Base-by-base conservation (phyloP, 352 stramenopile species). In the Pythium graminicola region DNA sequence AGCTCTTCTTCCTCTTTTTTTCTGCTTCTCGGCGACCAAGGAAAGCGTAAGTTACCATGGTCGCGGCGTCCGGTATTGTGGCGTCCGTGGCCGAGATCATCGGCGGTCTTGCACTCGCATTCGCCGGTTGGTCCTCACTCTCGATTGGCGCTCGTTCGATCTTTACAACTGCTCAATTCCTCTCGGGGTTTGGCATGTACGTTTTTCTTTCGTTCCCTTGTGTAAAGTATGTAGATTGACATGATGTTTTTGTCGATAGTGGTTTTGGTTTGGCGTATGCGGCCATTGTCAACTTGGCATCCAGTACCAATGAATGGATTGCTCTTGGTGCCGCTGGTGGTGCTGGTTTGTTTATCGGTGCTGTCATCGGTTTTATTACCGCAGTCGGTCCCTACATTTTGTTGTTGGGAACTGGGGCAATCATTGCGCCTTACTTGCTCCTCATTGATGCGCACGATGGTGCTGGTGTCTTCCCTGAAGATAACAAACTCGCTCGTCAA, bases 141-240 rank as follows among this genome's bases (percentile, higher is more conserved):
- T 92, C 81, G 23, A 76, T 94, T 50, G 83, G 83, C 60, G 77
- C 81, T 14, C 81, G 81, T 54, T 91, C 83, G 40, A 73, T 94
- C 53, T 94, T 91, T 51, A 64, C 83, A 3, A 78, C 77, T 2
- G 88, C 83, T 50, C 83, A 94, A 56, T 87, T 89, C 57, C 36
- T 91, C 46, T 94, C 83, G 11, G 69, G 65, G 39, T 91, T 92
- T 62, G 72, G 72, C 54, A 91, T 94, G 81, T 93, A 85, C 35
- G 79, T 81, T 40, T 27, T 1, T 41, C 19, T 11, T 14, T 28
- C 16, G n/a, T 14, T n/a, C 50, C 36, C 19, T 41, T 46, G 38
- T 42, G 67, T 52, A 33, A n/a, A n/a, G n/a, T n/a, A n/a, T n/a
- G n/a, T n/a, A n/a, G n/a, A n/a, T n/a, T n/a, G n/a, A n/a, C n/a